Conservation (phyloP, 1,284 basidiomycete genomes). For the Pulveroboletus sp. region DNA sequence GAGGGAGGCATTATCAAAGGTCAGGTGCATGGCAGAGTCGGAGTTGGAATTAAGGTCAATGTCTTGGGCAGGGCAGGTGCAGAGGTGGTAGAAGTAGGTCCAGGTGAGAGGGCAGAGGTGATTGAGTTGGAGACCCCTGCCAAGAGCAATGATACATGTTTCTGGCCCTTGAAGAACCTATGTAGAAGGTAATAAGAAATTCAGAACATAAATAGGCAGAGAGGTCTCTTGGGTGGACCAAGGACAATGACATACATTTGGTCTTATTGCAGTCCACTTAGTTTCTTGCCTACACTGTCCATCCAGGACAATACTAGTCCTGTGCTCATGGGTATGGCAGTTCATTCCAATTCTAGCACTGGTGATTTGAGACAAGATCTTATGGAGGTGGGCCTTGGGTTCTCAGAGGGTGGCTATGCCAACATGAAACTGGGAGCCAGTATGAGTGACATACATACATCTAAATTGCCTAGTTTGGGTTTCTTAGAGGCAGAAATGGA, state of each 20-base stretch:
- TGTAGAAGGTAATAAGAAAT: background rate
- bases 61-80: constrained; percentile 5
- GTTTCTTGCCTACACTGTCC: constrained; percentile 55
- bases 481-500: background rate
- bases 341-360: constrained; percentile 5
- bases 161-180: constrained; percentile 59
- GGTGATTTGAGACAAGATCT: background rate
- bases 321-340: constrained; percentile 22
- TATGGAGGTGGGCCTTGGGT: background rate
- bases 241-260: constrained; percentile 40
- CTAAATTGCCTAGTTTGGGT: background rate
- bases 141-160: constrained; percentile 62
- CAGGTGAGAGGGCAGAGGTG: constrained; percentile 43
- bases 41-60: constrained; percentile 13
- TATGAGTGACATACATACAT: constrained; percentile 9
- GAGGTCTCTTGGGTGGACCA: background rate
- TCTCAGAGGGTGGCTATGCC: background rate
- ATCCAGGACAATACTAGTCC: constrained; percentile 40
- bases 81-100: constrained; percentile 28
- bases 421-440: constrained; percentile 8
- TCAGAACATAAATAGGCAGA: background rate
- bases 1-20: background rate
- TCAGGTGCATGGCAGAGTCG: background rate
- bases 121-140: constrained; percentile 61
- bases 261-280: constrained; percentile 53